Percentiles rank a stretch among this genome's conserved stretches.
phyloP scores from a whole-genome alignment of 2,329 filamentous ascomycete species.

The Metarhizium brunneum region DNA sequence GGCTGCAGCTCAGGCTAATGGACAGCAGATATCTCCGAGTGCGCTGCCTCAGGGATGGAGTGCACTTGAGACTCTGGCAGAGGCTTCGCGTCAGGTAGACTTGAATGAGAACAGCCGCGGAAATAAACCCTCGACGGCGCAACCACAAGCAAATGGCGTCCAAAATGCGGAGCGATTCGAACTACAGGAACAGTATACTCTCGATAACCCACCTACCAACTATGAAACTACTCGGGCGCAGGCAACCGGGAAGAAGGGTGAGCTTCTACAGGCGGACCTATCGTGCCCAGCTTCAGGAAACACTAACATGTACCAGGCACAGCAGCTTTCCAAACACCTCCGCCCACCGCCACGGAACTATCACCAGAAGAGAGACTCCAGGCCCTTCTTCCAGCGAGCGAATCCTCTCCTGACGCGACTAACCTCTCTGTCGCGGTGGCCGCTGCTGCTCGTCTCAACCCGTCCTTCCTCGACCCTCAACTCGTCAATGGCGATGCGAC shows the following conservation, averaged over 20 bases:
- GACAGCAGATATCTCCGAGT: slow-evolving; percentile 15
- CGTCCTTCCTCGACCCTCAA: slow-evolving; percentile 45
- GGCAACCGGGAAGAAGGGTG: slow-evolving; percentile 16
- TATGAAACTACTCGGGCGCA: slow-evolving; percentile 29
- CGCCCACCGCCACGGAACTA: slow-evolving; percentile 22
- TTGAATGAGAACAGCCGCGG: slow-evolving; percentile 51
- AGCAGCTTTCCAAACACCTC: slow-evolving; percentile 14
- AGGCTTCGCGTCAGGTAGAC: slow-evolving; percentile 76
- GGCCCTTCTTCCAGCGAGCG: slow-evolving; percentile 30
- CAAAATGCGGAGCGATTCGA: slow-evolving; percentile 34
- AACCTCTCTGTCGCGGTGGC: slow-evolving; percentile 48
- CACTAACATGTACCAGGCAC: not conserved
- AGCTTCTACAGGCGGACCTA: not conserved
- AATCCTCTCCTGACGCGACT: slow-evolving; percentile 32
- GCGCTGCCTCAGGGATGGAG: slow-evolving; percentile 57
- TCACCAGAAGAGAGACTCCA: slow-evolving; percentile 42
- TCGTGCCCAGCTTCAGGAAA: slow-evolving; percentile 7
- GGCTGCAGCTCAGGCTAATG: slow-evolving; percentile 15
- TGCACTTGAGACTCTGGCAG: slow-evolving; percentile 75
- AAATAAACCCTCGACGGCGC: slow-evolving; percentile 27
- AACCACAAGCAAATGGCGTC: slow-evolving; percentile 13
- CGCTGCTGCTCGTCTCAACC: slow-evolving; percentile 45
- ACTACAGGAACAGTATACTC: slow-evolving; percentile 48
- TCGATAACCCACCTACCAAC: slow-evolving; percentile 44
- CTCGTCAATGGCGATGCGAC: slow-evolving; percentile 24